Percentiles rank a stretch among this genome's conserved stretches.
Evolutionary conservation across 495 filamentous ascomycete species (phyloP).

Genomic region (Beverwykella pulmonaria): DNA sequence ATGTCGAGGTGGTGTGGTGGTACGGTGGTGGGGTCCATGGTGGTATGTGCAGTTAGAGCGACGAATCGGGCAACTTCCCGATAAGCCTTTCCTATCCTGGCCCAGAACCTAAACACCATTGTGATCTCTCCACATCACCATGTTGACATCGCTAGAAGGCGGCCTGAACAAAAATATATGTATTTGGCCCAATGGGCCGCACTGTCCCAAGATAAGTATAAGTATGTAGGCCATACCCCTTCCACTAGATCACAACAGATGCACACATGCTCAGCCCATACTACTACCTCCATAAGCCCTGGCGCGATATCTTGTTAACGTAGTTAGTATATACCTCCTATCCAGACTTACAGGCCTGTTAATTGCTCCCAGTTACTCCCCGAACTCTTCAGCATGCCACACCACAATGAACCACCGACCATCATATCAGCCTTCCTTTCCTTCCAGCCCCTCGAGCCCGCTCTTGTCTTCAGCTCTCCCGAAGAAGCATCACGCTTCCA

Average conservation of each 20-base stretch:
- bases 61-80: no score
- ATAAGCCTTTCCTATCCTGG: no score
- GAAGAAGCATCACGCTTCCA: constrained; percentile 27
- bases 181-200: no score
- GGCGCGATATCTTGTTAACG: background rate
- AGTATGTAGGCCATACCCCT: background rate
- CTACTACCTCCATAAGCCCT: background rate
- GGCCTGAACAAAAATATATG: no score
- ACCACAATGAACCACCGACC: background rate
- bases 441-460: constrained; percentile 19
- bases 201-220: background rate
- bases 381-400: background rate
- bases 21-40: no score
- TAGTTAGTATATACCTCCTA: background rate
- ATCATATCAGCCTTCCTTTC: constrained; percentile 22
- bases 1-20: no score
- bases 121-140: no score
- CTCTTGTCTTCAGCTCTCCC: constrained; percentile 18
- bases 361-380: background rate
- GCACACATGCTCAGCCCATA: background rate
- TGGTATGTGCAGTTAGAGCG: no score
- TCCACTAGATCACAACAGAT: background rate
- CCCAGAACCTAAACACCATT: no score
- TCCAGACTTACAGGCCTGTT: background rate
- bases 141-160: no score